A percentile compares a stretch with the other conserved stretches of the same genome.
Evolutionary conservation across 164 flowering plant species (phyloP).

Genomic region (Vitis amurensis): DNA sequence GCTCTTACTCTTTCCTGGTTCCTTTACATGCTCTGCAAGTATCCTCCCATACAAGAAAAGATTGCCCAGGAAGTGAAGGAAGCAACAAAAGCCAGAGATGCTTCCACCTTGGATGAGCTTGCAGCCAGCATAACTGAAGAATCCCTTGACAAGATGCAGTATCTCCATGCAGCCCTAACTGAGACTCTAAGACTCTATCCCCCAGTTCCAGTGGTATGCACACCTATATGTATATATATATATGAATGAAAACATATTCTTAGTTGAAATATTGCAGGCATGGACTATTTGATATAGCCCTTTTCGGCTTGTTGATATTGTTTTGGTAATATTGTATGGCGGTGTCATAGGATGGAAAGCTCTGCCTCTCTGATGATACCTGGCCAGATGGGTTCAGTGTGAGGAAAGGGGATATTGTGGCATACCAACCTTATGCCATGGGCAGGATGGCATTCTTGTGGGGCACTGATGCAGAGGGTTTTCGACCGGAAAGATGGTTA

Average conservation of each 20-base stretch:
- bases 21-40: slow-evolving; percentile 68
- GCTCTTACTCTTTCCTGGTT: slow-evolving; percentile 79
- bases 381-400: slow-evolving; percentile 66
- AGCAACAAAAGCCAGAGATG: slow-evolving; percentile 14
- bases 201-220: slow-evolving; percentile 71
- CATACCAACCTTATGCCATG: slow-evolving; percentile 80
- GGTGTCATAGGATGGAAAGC: slow-evolving; percentile 45
- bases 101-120: slow-evolving; percentile 26
- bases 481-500: slow-evolving; percentile 78
- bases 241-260: too few relatives aligned
- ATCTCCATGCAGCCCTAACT: slow-evolving; percentile 79
- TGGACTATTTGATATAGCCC: too few relatives aligned
- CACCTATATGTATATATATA: too few relatives aligned
- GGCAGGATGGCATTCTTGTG: slow-evolving; percentile 79
- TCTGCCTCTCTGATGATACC: slow-evolving; percentile 64
- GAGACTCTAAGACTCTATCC: slow-evolving; percentile 92
- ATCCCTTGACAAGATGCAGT: slow-evolving; percentile 74
- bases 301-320: too few relatives aligned
- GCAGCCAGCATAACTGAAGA: slow-evolving; percentile 48
- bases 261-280: too few relatives aligned
- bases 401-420: slow-evolving; percentile 60
- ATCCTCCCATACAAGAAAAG: slow-evolving; percentile 61
- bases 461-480: slow-evolving; percentile 82
- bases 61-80: slow-evolving; percentile 47
- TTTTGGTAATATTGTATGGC: not conserved